Evolutionary conservation across 1,284 basidiomycete genomes (phyloP).

Genomic region (Cryptococcus sp.): DNA sequence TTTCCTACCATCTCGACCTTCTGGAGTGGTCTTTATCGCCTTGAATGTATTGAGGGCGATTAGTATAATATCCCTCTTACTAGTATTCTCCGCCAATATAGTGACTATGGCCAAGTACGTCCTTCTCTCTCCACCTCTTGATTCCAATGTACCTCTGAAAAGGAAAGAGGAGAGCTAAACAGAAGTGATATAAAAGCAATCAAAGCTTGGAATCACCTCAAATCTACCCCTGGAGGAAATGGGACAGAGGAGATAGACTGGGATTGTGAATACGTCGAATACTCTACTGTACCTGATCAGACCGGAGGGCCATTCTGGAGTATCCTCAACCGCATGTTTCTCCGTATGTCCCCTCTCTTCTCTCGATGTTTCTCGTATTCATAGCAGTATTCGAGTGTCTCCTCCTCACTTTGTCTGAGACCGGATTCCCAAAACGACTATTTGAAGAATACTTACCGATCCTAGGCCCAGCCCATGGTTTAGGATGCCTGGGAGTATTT

Average conservation of each 20-base stretch:
- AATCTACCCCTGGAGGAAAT: not conserved
- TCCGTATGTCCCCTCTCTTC: constrained; percentile 47
- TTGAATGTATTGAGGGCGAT: constrained; percentile 72
- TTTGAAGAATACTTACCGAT: constrained; percentile 80
- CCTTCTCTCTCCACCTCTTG: not conserved
- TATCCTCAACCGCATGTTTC: constrained; percentile 72
- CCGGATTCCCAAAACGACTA: constrained; percentile 67
- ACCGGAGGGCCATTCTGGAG: constrained; percentile 82
- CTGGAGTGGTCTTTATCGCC: constrained; percentile 59
- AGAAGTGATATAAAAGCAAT: constrained; percentile 63
- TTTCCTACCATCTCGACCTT: constrained; percentile 26
- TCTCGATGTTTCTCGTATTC: not conserved
- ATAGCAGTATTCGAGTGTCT: constrained; percentile 60
- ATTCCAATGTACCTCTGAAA: not conserved
- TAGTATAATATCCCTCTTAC: constrained; percentile 68
- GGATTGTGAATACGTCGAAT: constrained; percentile 72
- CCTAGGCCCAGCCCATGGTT: constrained; percentile 72
- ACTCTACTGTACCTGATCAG: constrained; percentile 69
- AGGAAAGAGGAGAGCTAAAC: not conserved
- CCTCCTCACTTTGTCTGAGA: constrained; percentile 68
- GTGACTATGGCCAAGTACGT: constrained; percentile 64
- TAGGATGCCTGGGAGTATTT: constrained; percentile 75
- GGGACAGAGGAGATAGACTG: constrained; percentile 13
- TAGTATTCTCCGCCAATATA: constrained; percentile 70
- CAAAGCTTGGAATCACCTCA: constrained; percentile 17